These are phyloP conservation scores for Triticum dicoccoides DNA, from an alignment of 176 grass and related monocot genomes.

Conservation along the genomic window DNA sequence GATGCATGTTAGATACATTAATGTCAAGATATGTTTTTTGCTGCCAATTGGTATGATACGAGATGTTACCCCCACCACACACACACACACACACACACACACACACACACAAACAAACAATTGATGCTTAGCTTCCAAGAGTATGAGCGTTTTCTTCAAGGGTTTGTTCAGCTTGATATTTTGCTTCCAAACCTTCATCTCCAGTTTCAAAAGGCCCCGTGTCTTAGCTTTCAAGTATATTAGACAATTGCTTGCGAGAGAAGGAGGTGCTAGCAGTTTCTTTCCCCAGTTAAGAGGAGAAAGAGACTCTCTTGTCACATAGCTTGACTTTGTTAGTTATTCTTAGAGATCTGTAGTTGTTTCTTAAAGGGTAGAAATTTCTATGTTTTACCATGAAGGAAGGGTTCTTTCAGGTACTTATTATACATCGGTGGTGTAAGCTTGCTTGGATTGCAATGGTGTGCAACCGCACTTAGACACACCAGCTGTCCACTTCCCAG, in stretches of 20 bases:
- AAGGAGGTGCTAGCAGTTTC: slow-evolving; percentile 5
- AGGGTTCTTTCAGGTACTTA: background rate
- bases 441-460: slow-evolving; percentile 41
- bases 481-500: slow-evolving; percentile 16
- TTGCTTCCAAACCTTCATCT: slow-evolving; percentile 22
- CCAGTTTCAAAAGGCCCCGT: slow-evolving; percentile 11
- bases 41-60: background rate
- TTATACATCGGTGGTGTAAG: background rate
- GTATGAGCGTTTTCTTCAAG: slow-evolving; percentile 18
- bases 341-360: slow-evolving; percentile 14
- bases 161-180: slow-evolving; percentile 3
- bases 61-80: background rate
- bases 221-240: slow-evolving; percentile 41
- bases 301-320: slow-evolving; percentile 3
- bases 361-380: slow-evolving; percentile 24
- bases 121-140: slow-evolving; percentile 41
- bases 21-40: slow-evolving; percentile 22
- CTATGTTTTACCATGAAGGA: background rate
- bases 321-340: slow-evolving; percentile 31
- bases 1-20: background rate
- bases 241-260: background rate
- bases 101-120: background rate
- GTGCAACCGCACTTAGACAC: slow-evolving; percentile 27
- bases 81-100: too few relatives aligned
- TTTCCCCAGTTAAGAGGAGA: slow-evolving; percentile 21